Percentiles rank a stretch among this genome's conserved stretches.
These are phyloP conservation scores for Pythium plurisporium DNA, from an alignment of 352 stramenopile genomes.

Conservation along the genomic window DNA sequence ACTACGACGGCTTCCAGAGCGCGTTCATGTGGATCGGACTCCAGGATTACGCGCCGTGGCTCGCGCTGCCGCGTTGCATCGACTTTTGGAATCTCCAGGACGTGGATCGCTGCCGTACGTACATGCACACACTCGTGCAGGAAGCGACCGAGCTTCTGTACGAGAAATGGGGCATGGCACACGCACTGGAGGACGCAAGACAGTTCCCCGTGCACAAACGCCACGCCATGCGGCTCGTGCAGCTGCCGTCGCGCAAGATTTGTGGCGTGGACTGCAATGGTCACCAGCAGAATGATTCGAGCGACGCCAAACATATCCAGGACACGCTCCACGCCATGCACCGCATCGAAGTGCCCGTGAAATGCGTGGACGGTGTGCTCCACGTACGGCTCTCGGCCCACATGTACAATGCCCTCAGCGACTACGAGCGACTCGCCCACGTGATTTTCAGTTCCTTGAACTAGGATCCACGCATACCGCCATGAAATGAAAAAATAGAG, in stretches of 20 bases:
- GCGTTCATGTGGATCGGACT: conserved; percentile 92
- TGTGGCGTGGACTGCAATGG: conserved; percentile 37
- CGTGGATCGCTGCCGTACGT: conserved; percentile 36
- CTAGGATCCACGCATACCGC: no score
- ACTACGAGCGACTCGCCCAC: conserved; percentile 77
- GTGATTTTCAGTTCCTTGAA: neutral
- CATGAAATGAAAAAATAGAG: no score
- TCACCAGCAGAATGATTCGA: conserved; percentile 43
- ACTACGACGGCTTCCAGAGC: conserved; percentile 86
- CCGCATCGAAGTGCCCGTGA: conserved; percentile 91
- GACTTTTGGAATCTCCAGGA: conserved; percentile 77
- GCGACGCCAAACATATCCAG: conserved; percentile 89
- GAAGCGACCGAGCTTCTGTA: conserved; percentile 55
- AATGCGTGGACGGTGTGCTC: conserved; percentile 83
- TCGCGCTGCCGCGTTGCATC: conserved; percentile 81
- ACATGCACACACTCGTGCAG: conserved; percentile 65
- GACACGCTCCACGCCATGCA: conserved; percentile 79
- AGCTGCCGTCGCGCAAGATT: conserved; percentile 46
- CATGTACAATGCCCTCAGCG: conserved; percentile 87
- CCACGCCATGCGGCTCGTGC: conserved; percentile 72
- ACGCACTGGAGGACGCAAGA: conserved; percentile 29
- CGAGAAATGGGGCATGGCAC: conserved; percentile 48
- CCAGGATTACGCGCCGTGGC: conserved; percentile 87
- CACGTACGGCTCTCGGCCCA: conserved; percentile 91
- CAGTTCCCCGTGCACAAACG: conserved; percentile 50